Evolutionary conservation across 2,329 filamentous ascomycete genomes (phyloP).

Genomic region (Colletotrichum somersetense): DNA sequence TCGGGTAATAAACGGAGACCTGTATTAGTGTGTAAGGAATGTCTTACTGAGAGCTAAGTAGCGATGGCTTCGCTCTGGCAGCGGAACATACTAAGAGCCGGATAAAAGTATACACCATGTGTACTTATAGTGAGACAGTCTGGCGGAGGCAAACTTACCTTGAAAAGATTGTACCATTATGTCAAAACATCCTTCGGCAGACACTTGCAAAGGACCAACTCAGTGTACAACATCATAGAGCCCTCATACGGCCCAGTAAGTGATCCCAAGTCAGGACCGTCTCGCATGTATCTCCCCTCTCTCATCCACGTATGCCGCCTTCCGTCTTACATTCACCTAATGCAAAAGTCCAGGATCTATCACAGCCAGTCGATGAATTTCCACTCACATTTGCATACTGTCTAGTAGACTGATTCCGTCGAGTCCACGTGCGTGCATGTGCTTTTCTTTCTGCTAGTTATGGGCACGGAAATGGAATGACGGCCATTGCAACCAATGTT

Average conservation of each 20-base stretch:
- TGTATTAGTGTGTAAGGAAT: background rate
- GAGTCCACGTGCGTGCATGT: no score
- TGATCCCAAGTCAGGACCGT: constrained; percentile 4
- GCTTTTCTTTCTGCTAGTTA: background rate
- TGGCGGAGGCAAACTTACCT: background rate
- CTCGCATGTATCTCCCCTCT: constrained; percentile 1
- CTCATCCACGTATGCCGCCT: background rate
- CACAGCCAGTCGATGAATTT: background rate
- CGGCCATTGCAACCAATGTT: background rate
- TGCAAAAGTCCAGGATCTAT: background rate
- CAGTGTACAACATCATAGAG: constrained; percentile 4
- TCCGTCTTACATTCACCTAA: constrained; percentile 8
- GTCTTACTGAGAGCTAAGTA: background rate
- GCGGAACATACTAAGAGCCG: background rate
- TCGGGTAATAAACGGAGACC: background rate
- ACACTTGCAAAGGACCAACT: background rate
- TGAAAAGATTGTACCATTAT: constrained; percentile 33
- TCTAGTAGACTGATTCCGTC: background rate
- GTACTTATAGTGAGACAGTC: background rate
- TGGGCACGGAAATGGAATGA: background rate
- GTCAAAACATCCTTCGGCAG: constrained; percentile 17
- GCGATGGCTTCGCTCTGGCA: background rate
- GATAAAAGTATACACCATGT: background rate
- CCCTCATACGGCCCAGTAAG: background rate
- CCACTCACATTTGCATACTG: background rate